Percentiles rank a stretch among this genome's conserved stretches.
phyloP scores from a whole-genome alignment of 139 green algal species.

The Ettlia oleoabundans region DNA sequence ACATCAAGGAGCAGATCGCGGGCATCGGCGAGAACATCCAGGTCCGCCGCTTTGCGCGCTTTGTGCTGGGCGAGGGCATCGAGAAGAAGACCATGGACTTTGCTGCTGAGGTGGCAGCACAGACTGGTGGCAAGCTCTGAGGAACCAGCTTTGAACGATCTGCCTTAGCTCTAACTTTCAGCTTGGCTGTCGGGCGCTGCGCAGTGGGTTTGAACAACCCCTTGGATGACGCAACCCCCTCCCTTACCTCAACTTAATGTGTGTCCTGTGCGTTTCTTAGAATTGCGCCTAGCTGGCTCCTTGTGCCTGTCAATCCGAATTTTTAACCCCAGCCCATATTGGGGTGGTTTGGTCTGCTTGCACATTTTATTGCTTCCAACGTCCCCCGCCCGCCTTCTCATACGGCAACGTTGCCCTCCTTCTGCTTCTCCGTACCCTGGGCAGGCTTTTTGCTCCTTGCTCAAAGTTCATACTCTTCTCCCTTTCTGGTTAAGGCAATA shows the following conservation, averaged over 20 bases:
- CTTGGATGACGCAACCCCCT: too few relatives aligned
- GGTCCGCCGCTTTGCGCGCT: constrained; percentile 88
- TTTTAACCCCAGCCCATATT: constrained; percentile 22
- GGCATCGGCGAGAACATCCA: constrained; percentile 94
- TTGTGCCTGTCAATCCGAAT: background rate
- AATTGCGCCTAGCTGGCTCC: background rate
- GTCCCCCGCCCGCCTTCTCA: too few relatives aligned
- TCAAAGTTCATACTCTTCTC: too few relatives aligned
- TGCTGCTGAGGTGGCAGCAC: constrained; percentile 93
- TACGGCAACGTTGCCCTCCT: too few relatives aligned
- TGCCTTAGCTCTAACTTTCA: too few relatives aligned
- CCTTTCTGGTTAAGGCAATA: too few relatives aligned
- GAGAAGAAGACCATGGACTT: constrained; percentile 93
- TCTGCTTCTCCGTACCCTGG: background rate
- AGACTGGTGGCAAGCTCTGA: constrained; percentile 64
- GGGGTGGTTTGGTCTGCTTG: background rate
- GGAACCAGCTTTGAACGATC: too few relatives aligned
- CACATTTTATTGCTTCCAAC: background rate
- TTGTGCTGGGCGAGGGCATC: constrained; percentile 94
- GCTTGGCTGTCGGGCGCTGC: too few relatives aligned
- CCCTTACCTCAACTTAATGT: too few relatives aligned
- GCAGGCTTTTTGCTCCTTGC: background rate
- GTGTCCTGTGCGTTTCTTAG: too few relatives aligned
- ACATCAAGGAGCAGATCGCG: constrained; percentile 92
- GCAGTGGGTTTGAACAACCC: too few relatives aligned